Base-by-base conservation (phyloP, 2,329 filamentous ascomycete species). In the Fusarium phyllophilum region DNA sequence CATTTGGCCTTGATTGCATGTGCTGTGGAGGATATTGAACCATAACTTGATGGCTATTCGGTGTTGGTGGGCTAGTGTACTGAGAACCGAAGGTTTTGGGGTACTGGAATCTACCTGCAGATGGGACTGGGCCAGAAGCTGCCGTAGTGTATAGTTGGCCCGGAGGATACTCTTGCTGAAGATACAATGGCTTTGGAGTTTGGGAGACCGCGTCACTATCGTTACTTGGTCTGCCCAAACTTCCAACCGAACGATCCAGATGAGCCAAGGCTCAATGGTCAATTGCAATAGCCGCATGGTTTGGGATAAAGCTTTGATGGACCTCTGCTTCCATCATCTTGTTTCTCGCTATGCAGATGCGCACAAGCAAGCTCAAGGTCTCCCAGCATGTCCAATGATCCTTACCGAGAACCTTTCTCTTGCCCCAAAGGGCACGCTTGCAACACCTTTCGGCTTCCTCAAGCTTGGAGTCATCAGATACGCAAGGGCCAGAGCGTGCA, bases 11-110 rank as follows among this genome's bases (percentile, higher is more conserved):
- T 18, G 3, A 1, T 49, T 14, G 46, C 29, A 0, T 24, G 0
- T 24, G 4, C 11, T 33, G 8, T 24, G 4, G 5, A 0, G 22
- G 2, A 20, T 51, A 20, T 24, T 24, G 46, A 9, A 5, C 4
- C 11, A 5, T 13, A 0, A 0, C 29, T 10, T 33, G 46, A 7
- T 49, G 8, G 0, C 15, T n/a, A 33, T 3, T 24, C 15, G 2
- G 5, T 10, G 22, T 18, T 8, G 29, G 4, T 18, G 46, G 48
- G 14, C 48, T 33, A 18, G 29, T 33, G 22, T 33, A 33, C 15
- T 33, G 46, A 24, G 46, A 33, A 14, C 29, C 29, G 29, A 51
- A 24, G 46, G 29, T 5, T 10, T 33, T 33, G 11, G 48, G 48
- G 29, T 33, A 51, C 22, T 51, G 48, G 6, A 33, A 24, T 4